These are phyloP conservation scores for Pterocarpus santalinus DNA, from an alignment of 306 rosid species.

Conservation along the genomic window DNA sequence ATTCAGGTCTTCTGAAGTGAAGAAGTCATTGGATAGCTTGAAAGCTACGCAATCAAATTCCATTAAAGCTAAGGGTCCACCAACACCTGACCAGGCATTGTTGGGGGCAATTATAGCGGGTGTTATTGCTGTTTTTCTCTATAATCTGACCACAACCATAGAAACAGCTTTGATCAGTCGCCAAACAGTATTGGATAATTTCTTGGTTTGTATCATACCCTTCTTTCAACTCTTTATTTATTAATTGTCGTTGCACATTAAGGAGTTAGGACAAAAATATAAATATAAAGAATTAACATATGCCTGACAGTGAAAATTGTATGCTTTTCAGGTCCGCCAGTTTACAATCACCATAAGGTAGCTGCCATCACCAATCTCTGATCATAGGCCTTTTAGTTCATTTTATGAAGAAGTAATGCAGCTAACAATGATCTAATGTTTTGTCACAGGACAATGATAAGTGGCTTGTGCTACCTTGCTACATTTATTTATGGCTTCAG, in stretches of 20 bases:
- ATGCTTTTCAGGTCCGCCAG: slow-evolving; percentile 79
- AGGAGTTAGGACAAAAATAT: too few species aligned
- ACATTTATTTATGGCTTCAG: slow-evolving; percentile 87
- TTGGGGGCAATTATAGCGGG: slow-evolving; percentile 81
- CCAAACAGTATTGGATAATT: slow-evolving; percentile 75
- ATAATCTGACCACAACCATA: slow-evolving; percentile 73
- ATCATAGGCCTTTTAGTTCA: not conserved
- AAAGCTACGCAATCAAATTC: slow-evolving; percentile 60
- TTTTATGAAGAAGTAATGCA: slow-evolving; percentile 1
- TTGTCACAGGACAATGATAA: slow-evolving; percentile 76
- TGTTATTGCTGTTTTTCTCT: slow-evolving; percentile 69
- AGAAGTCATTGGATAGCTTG: slow-evolving; percentile 62
- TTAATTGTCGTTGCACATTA: too few species aligned
- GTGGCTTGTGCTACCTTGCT: slow-evolving; percentile 91
- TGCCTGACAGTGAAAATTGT: slow-evolving; percentile 34
- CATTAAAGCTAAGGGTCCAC: slow-evolving; percentile 57
- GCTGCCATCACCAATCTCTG: not conserved
- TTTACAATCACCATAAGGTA: slow-evolving; percentile 88
- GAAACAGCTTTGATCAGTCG: slow-evolving; percentile 70
- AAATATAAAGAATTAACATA: not conserved
- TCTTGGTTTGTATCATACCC: slow-evolving; percentile 61
- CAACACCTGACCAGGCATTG: slow-evolving; percentile 77
- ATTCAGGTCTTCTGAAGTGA: slow-evolving; percentile 76
- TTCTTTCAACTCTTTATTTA: not conserved
- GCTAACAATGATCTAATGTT: slow-evolving; percentile 31